A percentile compares a stretch with the other conserved stretches of the same genome.
These are phyloP conservation scores for Xanthoconium stramineum DNA, from an alignment of 768 basidiomycete genomes.

Conservation along the genomic window DNA sequence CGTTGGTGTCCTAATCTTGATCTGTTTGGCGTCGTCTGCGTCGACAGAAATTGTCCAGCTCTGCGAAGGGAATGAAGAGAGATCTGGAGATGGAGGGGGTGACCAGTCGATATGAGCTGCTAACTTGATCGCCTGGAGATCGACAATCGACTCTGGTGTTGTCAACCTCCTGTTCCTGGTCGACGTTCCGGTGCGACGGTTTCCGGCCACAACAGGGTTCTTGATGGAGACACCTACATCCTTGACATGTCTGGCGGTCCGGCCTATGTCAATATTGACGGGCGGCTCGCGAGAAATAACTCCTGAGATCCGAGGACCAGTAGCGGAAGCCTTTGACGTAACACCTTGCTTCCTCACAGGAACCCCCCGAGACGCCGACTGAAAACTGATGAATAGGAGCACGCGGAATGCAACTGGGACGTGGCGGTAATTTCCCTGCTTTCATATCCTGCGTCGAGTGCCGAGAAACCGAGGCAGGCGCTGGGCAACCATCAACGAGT, in stretches of 20 bases:
- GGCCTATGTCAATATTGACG: no score
- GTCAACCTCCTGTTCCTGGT: neutral
- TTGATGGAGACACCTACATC: no score
- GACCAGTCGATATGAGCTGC: neutral
- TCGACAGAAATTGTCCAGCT: neutral
- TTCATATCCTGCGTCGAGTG: no score
- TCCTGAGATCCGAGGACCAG: no score
- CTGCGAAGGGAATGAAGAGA: slow-evolving; percentile 8
- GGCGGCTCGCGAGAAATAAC: no score
- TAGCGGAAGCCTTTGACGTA: no score
- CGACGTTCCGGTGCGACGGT: no score
- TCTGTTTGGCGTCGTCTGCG: neutral
- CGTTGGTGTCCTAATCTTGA: neutral
- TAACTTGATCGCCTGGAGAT: neutral
- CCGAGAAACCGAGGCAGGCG: no score
- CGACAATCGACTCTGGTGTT: neutral
- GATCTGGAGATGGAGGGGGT: neutral
- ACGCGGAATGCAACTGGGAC: slow-evolving; percentile 5
- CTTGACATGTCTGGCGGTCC: no score
- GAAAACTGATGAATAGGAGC: neutral
- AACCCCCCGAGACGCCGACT: neutral
- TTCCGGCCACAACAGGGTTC: no score
- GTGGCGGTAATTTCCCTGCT: neutral
- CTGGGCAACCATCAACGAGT: no score
- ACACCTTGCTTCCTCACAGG: no score